Conservation (phyloP, 2,329 filamentous ascomycete genomes). For the Apiospora rasikravindrae region DNA sequence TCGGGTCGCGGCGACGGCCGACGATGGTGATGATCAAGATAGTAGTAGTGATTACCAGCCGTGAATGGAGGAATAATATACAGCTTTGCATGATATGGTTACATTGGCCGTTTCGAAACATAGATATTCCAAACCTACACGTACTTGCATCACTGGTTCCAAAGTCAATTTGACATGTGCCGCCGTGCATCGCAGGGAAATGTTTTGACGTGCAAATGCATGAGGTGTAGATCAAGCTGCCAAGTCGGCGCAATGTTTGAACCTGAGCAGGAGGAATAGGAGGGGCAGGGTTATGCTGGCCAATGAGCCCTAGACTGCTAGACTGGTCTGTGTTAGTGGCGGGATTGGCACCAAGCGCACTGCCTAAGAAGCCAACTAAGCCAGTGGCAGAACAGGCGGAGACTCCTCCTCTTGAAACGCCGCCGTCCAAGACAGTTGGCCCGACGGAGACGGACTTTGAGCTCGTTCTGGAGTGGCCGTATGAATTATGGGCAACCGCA, state of each 20-base stretch:
- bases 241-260: background rate
- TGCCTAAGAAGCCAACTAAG: background rate
- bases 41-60: background rate
- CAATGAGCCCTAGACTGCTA: background rate
- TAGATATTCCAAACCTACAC: background rate
- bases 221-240: background rate
- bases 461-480: background rate
- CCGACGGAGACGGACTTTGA: conserved; percentile 14
- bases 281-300: conserved; percentile 1
- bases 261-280: background rate
- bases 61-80: background rate
- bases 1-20: background rate
- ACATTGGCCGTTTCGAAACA: background rate
- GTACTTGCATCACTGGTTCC: background rate
- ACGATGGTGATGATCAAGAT: background rate
- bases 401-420: background rate
- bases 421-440: background rate
- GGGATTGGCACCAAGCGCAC: background rate
- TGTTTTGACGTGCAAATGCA: background rate
- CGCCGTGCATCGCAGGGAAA: background rate
- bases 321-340: background rate
- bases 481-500: background rate
- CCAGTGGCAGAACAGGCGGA: background rate
- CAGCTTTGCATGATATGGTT: background rate
- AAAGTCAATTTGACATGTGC: background rate